Evolutionary conservation across 1,284 basidiomycete species (phyloP).

Genomic region (Cryptococcus sp.): DNA sequence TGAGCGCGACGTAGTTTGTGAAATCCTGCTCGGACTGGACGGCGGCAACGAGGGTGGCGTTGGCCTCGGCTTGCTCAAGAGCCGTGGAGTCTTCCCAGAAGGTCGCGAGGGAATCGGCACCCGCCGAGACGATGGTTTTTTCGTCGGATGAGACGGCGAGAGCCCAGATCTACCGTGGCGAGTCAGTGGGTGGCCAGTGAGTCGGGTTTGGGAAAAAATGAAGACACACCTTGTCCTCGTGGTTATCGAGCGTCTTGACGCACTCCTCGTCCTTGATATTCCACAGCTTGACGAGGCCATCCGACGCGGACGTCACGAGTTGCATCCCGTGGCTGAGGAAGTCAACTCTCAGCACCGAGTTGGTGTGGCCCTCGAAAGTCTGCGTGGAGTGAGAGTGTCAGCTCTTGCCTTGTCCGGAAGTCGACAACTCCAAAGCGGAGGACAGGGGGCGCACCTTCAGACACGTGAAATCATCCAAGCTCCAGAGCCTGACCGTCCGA

Average conservation of each 20-base stretch:
- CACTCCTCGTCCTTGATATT: constrained; percentile 86
- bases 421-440: not conserved
- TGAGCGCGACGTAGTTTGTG: constrained; percentile 77
- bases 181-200: constrained; percentile 1
- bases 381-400: constrained; percentile 29
- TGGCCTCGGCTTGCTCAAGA: constrained; percentile 65
- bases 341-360: constrained; percentile 89
- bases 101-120: constrained; percentile 87
- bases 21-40: constrained; percentile 93
- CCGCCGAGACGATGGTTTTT: constrained; percentile 78
- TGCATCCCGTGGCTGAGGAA: constrained; percentile 83
- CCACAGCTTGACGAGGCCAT: constrained; percentile 96
- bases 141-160: constrained; percentile 75
- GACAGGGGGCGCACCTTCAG: constrained; percentile 58
- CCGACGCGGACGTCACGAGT: constrained; percentile 81
- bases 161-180: constrained; percentile 70
- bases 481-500: constrained; percentile 92
- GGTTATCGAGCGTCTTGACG: constrained; percentile 84
- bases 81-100: constrained; percentile 93
- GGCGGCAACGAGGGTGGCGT: constrained; percentile 63
- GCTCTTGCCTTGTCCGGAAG: not conserved
- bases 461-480: constrained; percentile 82
- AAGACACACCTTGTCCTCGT: constrained; percentile 80
- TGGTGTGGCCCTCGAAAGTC: constrained; percentile 96
- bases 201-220: not conserved